phyloP scores from a whole-genome alignment of 495 filamentous ascomycete species.

The Antarctomyces pellizariae region DNA sequence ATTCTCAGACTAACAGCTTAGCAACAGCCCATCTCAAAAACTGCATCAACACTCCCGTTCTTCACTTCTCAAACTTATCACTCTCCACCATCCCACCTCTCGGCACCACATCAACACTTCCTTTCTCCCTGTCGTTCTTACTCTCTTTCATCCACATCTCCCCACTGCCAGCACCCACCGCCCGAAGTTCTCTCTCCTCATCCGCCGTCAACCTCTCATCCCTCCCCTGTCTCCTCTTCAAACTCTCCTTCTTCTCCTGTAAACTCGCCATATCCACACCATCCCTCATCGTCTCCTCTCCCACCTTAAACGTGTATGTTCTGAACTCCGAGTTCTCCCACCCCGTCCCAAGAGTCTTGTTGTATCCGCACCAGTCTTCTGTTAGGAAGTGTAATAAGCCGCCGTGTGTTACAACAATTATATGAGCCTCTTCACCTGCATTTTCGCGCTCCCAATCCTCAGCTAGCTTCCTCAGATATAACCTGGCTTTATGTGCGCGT shows the following conservation, averaged over 20 bases:
- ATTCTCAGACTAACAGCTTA: too few relatives aligned
- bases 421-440: slow-evolving; percentile 22
- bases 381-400: slow-evolving; percentile 59
- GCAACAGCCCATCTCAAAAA: too few relatives aligned
- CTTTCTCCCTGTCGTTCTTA: too few relatives aligned
- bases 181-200: slow-evolving; percentile 18
- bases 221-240: slow-evolving; percentile 23
- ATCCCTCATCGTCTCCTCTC: slow-evolving; percentile 25
- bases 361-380: slow-evolving; percentile 51
- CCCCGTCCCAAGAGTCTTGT: slow-evolving; percentile 37
- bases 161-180: too few relatives aligned
- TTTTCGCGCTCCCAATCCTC: slow-evolving; percentile 21
- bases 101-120: too few relatives aligned
- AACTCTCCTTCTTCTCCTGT: slow-evolving; percentile 32
- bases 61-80: too few relatives aligned
- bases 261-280: slow-evolving; percentile 36
- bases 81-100: too few relatives aligned
- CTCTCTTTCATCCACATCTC: too few relatives aligned
- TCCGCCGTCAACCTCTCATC: slow-evolving; percentile 21
- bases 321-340: slow-evolving; percentile 74
- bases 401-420: slow-evolving; percentile 57
- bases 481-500: slow-evolving; percentile 39
- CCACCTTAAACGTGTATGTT: slow-evolving; percentile 44
- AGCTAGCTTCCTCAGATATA: slow-evolving; percentile 37
- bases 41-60: too few relatives aligned